Percentiles rank a stretch among this genome's conserved stretches.
phyloP scores from a whole-genome alignment of 306 rosid genomes.

The Castanospermum australe region DNA sequence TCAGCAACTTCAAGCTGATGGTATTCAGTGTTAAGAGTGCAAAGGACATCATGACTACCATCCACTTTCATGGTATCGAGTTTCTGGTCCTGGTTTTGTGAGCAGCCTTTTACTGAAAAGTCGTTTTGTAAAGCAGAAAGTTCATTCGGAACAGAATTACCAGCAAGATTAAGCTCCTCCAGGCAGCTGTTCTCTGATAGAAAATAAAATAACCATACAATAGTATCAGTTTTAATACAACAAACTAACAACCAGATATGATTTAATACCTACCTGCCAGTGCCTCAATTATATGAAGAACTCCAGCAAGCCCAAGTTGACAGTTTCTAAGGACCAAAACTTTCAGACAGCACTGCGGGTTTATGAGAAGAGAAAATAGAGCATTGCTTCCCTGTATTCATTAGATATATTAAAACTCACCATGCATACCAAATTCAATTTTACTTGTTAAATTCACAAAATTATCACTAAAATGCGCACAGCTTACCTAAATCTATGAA shows the following conservation, averaged over 20 bases:
- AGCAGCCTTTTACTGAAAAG: constrained; percentile 28
- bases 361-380: constrained; percentile 60
- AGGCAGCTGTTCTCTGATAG: constrained; percentile 57
- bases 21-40: constrained; percentile 32
- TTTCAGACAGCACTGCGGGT: constrained; percentile 69
- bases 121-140: constrained; percentile 34
- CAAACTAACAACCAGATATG: constrained; percentile 3
- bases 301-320: constrained; percentile 71
- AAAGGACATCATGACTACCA: constrained; percentile 35
- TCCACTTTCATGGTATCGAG: constrained; percentile 43
- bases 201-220: not conserved
- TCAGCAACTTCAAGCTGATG: constrained; percentile 73
- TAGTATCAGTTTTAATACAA: not conserved
- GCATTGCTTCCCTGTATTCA: constrained; percentile 62
- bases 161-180: constrained; percentile 77
- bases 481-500: constrained; percentile 6
- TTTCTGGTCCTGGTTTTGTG: constrained; percentile 35
- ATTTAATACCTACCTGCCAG: constrained; percentile 55
- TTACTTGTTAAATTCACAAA: not conserved
- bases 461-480: constrained; percentile 9
- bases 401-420: constrained; percentile 18
- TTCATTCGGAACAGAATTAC: constrained; percentile 44
- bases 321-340: constrained; percentile 76
- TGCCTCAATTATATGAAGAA: constrained; percentile 68
- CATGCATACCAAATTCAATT: not conserved